Base-by-base conservation (phyloP, 129 eudicot species). In the Arctium lappa region DNA sequence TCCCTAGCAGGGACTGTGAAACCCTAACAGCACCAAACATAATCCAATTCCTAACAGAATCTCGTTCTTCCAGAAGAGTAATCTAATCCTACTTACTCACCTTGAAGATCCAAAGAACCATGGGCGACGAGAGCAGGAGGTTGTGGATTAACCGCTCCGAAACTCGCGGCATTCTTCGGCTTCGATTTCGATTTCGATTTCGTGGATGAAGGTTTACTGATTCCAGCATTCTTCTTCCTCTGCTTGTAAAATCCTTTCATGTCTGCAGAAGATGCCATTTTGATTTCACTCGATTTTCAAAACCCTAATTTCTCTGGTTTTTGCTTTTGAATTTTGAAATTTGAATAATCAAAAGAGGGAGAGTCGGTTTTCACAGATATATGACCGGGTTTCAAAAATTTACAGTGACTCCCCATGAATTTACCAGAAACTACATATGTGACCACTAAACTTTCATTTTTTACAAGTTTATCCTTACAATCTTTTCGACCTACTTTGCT, bases 221-320 rank as follows among this genome's bases (percentile, higher is more conserved):
- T 81, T 29, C 87, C 87, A 65, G 75, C 87, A 62, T 82, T 75
- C 82, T 89, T 89, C 93, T 93, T 91, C 88, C 65, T 81, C 77
- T 93, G 92, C 82, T 82, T 87, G 92, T 40, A 93, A 75, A 85
- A 93, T 9, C 93, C 92, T 85, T 93, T 91, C 87, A 93, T 84
- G 71, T 80, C 90, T 22, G 80, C 76, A 12, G 86, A 75, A 13
- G 95, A 78, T 72, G 94, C 88, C 97, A 89, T 89, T 77, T 81
- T 29, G 77, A 39, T 62, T 33, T 44, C 40, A 11, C 8, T 76
- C 33, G 37, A 32, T 10, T 18, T 22, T 80, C 3, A 69, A 84
- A 84, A 80, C 80, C 86, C 85, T 77, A 36, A 39, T 83, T 76
- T 9, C 39, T 80, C 10, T 65, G 30, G 18, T 36, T 37, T 60